Conservation (phyloP, 352 stramenopile species). For the Discostella stelligera region DNA sequence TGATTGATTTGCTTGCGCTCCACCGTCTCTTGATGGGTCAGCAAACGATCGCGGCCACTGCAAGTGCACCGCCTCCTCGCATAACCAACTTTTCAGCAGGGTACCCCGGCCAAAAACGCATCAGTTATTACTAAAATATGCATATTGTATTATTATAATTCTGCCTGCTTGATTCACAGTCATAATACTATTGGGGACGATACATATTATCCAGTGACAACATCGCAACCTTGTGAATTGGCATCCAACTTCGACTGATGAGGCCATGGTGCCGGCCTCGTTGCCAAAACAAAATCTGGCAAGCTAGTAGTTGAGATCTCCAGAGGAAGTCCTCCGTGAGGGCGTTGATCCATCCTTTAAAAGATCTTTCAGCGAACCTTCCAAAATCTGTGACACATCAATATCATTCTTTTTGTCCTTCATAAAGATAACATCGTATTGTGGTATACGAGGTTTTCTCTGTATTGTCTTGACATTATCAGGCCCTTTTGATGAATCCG, state of each 20-base stretch:
- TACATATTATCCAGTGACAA: no score
- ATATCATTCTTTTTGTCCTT: slow-evolving; percentile 26
- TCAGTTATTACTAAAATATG: not conserved
- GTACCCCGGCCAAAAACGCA: slow-evolving; percentile 26
- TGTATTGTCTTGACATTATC: not conserved
- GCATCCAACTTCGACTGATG: no score
- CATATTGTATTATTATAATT: not conserved
- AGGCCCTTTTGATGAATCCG: not conserved
- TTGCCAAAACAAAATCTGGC: not conserved
- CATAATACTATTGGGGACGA: no score
- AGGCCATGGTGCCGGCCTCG: no score
- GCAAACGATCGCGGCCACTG: slow-evolving; percentile 20
- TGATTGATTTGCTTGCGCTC: slow-evolving; percentile 45
- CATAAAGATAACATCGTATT: slow-evolving; percentile 32
- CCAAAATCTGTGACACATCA: slow-evolving; percentile 28
- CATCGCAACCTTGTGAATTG: no score
- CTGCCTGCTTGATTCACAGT: no score
- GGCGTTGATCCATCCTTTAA: slow-evolving; percentile 20
- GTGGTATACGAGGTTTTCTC: slow-evolving; percentile 10
- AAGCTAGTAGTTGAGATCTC: slow-evolving; percentile 26
- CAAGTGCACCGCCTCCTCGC: slow-evolving; percentile 22
- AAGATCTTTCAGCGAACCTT: slow-evolving; percentile 37
- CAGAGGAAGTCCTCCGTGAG: slow-evolving; percentile 18
- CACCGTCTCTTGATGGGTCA: slow-evolving; percentile 35
- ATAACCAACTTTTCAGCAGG: slow-evolving; percentile 53